Base-by-base conservation (phyloP, 352 stramenopile genomes). In the Phytophthora crassamura region DNA sequence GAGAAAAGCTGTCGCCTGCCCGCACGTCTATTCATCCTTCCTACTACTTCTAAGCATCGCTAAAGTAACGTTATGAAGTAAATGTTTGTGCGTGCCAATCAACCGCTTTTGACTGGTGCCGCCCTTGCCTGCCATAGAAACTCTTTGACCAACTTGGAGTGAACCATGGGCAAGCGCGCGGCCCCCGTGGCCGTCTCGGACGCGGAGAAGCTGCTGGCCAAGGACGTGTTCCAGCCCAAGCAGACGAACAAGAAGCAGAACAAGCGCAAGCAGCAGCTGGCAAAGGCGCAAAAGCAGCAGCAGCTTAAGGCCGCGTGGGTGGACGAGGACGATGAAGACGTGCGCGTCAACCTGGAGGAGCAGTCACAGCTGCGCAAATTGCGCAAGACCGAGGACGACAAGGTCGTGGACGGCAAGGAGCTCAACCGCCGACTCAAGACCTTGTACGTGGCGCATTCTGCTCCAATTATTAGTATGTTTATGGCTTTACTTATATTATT, bases 281-380 rank as follows among this genome's bases (percentile, higher is more conserved):
- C 32, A 22, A 55, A 67, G 52, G 56, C 54, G 49, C 33, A 75
- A 74, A 28, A 60, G 32, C 52, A 64, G 28, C 59, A 69, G n/a
- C 50, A 60, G 22, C 50, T 86, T 10, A 75, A 88, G 41, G 72
- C 84, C 0, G 90, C 86, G 15, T 97, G 90, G 90, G 77, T 93
- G 41, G 90, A 97, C 71, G 89, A 97, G 7, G 90, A 97, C 53
- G 90, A 97, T 57, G 78, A 76, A 7, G 62, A 82, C 15, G 72
- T 96, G 15, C 58, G 88, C 34, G 81, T 97, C 45, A 88, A 83
- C 56, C 67, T 97, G 8, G 75, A 85, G 35, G 72, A 88, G 28
- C 71, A 90, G 53, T 73, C 67, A 25, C 89, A 86, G 11, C 71
- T 94, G 59, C 86, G 86, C 48, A 97, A 97, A 64, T 77, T 96